Conservation (phyloP, 148 eudicot genomes). For the Chenopodium quinoa region DNA sequence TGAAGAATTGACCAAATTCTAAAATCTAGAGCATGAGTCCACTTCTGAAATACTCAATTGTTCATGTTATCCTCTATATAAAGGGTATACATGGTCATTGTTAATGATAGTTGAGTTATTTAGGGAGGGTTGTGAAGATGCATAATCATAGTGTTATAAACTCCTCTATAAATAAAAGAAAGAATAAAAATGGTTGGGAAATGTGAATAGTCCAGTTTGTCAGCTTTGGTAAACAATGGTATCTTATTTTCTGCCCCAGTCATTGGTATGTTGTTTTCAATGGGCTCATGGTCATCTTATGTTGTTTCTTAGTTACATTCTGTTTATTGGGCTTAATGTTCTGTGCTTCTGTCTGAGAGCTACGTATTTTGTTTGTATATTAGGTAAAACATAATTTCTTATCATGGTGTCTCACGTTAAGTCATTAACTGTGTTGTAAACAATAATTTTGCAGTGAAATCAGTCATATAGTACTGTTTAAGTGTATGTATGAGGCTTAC, state of each 20-base stretch:
- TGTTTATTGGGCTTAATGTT: background rate
- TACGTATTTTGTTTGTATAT: background rate
- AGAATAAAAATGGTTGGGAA: background rate
- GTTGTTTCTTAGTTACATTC: background rate
- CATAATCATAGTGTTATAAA: background rate
- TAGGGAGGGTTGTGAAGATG: background rate
- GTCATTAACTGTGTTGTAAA: background rate
- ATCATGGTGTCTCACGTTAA: background rate
- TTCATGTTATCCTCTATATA: background rate
- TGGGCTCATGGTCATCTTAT: background rate
- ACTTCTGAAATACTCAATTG: background rate
- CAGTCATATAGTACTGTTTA: background rate
- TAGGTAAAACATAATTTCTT: background rate
- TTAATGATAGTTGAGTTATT: background rate
- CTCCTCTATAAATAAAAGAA: background rate
- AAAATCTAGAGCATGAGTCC: background rate
- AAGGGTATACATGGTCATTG: background rate
- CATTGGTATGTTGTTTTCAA: background rate
- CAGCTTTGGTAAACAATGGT: background rate
- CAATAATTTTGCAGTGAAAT: background rate
- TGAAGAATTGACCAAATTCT: background rate
- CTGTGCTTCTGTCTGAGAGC: background rate
- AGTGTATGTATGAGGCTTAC: background rate
- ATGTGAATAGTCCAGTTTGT: background rate
- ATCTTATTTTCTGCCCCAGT: background rate